phyloP scores from a whole-genome alignment of 306 rosid genomes.

The Spatholobus suberectus region DNA sequence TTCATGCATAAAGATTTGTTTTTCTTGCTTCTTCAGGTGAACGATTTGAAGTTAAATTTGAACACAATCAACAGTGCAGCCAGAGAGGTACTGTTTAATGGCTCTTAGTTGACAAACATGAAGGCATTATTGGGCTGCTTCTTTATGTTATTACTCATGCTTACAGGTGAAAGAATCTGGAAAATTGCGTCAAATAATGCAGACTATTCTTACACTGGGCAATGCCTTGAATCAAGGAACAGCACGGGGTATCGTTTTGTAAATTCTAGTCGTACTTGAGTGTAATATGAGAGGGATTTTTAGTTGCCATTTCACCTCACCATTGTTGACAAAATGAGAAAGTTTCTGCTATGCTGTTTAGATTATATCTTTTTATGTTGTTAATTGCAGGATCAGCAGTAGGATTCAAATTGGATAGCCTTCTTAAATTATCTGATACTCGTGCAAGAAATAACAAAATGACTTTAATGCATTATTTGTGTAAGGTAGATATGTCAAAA shows the following conservation, averaged over 20 bases:
- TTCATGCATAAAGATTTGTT: conserved; percentile 39
- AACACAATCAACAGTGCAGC: conserved; percentile 82
- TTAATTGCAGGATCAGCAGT: conserved; percentile 88
- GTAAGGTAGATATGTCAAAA: conserved; percentile 71
- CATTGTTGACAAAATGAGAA: conserved; percentile 22
- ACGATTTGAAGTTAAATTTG: conserved; percentile 74
- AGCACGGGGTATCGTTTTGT: conserved; percentile 71
- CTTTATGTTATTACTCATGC: conserved; percentile 36
- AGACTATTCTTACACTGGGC: conserved; percentile 96
- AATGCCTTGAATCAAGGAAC: conserved; percentile 99
- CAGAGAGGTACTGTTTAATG: conserved; percentile 72
- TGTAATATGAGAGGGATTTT: conserved; percentile 35
- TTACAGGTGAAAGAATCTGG: conserved; percentile 91
- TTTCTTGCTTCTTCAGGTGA: conserved; percentile 64
- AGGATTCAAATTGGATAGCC: conserved; percentile 98
- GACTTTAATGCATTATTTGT: conserved; percentile 99
- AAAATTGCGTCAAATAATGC: conserved; percentile 96
- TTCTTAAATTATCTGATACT: conserved; percentile 95
- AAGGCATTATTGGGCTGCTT: conserved; percentile 27
- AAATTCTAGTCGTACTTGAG: conserved; percentile 4
- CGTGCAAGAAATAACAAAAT: conserved; percentile 99
- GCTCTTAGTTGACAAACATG: conserved; percentile 35
- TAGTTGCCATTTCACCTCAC: conserved; percentile 10
- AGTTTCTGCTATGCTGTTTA: conserved; percentile 20
- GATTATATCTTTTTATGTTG: conserved; percentile 32